These are phyloP conservation scores for Phytophthora melonis DNA, from an alignment of 352 stramenopile genomes.

Conservation along the genomic window DNA sequence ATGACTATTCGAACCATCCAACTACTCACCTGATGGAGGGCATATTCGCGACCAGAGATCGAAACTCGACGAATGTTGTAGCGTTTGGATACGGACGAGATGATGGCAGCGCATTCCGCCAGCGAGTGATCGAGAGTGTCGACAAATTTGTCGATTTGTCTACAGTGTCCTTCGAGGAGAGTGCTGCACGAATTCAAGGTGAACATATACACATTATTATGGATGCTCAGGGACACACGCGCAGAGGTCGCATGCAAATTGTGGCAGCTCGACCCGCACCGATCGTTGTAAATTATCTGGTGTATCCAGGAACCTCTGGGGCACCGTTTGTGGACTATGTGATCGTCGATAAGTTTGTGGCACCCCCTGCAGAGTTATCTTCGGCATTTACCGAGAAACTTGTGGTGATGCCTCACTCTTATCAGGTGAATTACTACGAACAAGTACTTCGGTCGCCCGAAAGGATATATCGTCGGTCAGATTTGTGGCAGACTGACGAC, in stretches of 20 bases:
- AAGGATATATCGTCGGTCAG: constrained; percentile 10
- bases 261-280: constrained; percentile 56
- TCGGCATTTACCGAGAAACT: constrained; percentile 77
- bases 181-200: constrained; percentile 40
- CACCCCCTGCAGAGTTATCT: constrained; percentile 46
- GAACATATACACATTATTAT: constrained; percentile 73
- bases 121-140: constrained; percentile 42
- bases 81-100: constrained; percentile 76
- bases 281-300: constrained; percentile 86
- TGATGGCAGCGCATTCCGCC: constrained; percentile 57
- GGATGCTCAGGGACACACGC: constrained; percentile 84
- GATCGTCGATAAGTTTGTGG: constrained; percentile 67
- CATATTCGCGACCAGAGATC: constrained; percentile 62
- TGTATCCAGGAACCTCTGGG: constrained; percentile 83
- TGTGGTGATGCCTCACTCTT: constrained; percentile 72
- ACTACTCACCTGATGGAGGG: constrained; percentile 84
- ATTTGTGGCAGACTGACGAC: constrained; percentile 32
- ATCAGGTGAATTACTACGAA: constrained; percentile 86
- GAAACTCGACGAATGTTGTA: constrained; percentile 29
- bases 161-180: constrained; percentile 48
- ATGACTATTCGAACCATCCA: constrained; percentile 86
- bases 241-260: constrained; percentile 61
- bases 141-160: constrained; percentile 69
- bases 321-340: constrained; percentile 85
- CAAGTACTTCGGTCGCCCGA: constrained; percentile 19